Evolutionary conservation across 768 basidiomycete species (phyloP).

Genomic region (Dacryopinax primogenitus): DNA sequence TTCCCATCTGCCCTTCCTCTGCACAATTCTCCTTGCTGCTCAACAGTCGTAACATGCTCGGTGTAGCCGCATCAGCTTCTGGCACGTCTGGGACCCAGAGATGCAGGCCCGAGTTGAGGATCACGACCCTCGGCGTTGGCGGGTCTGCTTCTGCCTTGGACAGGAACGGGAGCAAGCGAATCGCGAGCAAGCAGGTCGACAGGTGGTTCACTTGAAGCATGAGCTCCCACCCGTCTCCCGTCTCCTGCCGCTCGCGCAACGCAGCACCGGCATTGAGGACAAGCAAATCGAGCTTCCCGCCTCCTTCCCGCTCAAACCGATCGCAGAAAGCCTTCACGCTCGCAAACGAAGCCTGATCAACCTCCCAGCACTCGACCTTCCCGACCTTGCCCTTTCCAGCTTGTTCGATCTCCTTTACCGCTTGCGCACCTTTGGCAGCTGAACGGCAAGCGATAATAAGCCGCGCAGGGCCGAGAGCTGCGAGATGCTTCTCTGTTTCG

Average conservation of each 20-base stretch:
- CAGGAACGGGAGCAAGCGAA: slow-evolving; percentile 36
- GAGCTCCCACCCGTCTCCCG: slow-evolving; percentile 37
- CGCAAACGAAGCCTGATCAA: slow-evolving; percentile 34
- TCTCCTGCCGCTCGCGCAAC: slow-evolving; percentile 17
- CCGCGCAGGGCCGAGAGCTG: neutral
- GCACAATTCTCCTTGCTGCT: slow-evolving; percentile 11
- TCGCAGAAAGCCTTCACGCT: slow-evolving; percentile 33
- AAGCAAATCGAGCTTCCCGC: slow-evolving; percentile 31
- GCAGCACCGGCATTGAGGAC: slow-evolving; percentile 34
- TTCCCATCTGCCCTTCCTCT: neutral
- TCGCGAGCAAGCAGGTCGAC: slow-evolving; percentile 30
- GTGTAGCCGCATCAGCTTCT: slow-evolving; percentile 17
- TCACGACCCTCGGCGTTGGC: slow-evolving; percentile 28
- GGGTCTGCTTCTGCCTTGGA: slow-evolving; percentile 28
- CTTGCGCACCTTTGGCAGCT: neutral
- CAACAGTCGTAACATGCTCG: slow-evolving; percentile 27
- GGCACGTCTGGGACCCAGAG: slow-evolving; percentile 19
- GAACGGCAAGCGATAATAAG: neutral
- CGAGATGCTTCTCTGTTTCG: neutral
- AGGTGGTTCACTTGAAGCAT: slow-evolving; percentile 40
- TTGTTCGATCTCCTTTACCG: neutral
- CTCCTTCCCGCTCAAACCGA: slow-evolving; percentile 22
- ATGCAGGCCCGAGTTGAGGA: slow-evolving; percentile 36
- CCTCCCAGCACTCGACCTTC: slow-evolving; percentile 27
- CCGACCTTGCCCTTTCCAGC: slow-evolving; percentile 17